Evolutionary conservation across 345 rosid species (phyloP).

Genomic region (Trapa bicornis): DNA sequence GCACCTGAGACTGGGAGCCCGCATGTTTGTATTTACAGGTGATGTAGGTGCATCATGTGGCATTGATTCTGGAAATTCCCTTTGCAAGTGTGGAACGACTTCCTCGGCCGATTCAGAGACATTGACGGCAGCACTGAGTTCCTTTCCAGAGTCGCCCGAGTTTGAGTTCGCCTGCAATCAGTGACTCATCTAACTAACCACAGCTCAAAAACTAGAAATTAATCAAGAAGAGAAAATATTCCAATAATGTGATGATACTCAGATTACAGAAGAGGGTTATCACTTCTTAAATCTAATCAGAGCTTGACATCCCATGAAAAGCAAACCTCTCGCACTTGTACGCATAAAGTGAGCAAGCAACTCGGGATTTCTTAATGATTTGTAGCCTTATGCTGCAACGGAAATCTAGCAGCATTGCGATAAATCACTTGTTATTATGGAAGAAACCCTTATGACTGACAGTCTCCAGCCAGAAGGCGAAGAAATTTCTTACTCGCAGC

Average conservation of each 20-base stretch:
- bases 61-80: slow-evolving; percentile 32
- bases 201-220: neutral
- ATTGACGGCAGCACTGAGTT: slow-evolving; percentile 20
- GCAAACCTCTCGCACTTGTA: neutral
- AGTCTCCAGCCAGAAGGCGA: neutral
- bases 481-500: slow-evolving; percentile 26
- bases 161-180: slow-evolving; percentile 30
- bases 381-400: neutral
- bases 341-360: neutral
- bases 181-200: neutral
- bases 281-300: neutral
- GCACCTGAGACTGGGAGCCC: slow-evolving; percentile 39
- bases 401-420: neutral
- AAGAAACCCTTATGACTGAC: neutral
- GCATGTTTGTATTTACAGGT: slow-evolving; percentile 19
- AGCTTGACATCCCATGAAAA: too few relatives aligned
- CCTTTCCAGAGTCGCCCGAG: slow-evolving; percentile 43
- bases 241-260: neutral
- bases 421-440: neutral
- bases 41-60: slow-evolving; percentile 25
- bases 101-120: slow-evolving; percentile 32
- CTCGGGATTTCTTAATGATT: neutral
- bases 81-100: slow-evolving; percentile 17
- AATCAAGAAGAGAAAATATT: neutral
- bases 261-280: neutral